Percentiles rank a stretch among this genome's conserved stretches.
Conservation (phyloP, 768 basidiomycete genomes). For the Termitomyces sp. region DNA sequence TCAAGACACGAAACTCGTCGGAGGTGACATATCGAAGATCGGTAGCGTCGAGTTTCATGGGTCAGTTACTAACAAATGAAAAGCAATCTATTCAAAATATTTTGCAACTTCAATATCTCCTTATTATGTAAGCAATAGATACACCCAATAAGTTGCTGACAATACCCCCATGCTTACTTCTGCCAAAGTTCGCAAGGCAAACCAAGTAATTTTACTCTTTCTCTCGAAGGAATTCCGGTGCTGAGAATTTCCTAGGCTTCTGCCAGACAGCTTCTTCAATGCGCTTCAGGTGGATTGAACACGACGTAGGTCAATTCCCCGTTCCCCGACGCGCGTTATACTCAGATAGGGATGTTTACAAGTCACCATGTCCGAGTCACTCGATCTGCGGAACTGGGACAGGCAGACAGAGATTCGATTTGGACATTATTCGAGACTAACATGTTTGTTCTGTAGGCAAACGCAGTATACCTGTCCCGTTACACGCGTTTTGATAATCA, state of each 20-base stretch:
- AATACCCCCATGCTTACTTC: slow-evolving; percentile 7
- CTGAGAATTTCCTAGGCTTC: slow-evolving; percentile 10
- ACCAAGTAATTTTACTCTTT: slow-evolving; percentile 3
- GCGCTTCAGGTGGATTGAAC: background rate
- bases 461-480: background rate
- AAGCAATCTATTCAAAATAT: background rate
- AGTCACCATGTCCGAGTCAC: slow-evolving; percentile 15
- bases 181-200: slow-evolving; percentile 13
- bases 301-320: slow-evolving; percentile 3
- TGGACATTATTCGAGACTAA: slow-evolving; percentile 53
- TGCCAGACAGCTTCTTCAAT: slow-evolving; percentile 8
- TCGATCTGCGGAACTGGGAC: slow-evolving; percentile 26
- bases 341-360: background rate
- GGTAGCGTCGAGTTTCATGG: slow-evolving; percentile 93
- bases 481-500: background rate
- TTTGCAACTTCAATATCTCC: background rate
- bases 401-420: slow-evolving; percentile 34
- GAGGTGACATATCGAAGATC: slow-evolving; percentile 89
- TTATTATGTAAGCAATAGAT: slow-evolving; percentile 6
- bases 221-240: background rate
- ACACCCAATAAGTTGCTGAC: too few relatives aligned
- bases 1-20: slow-evolving; percentile 94
- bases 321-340: background rate
- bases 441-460: slow-evolving; percentile 45
- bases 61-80: slow-evolving; percentile 5